Conservation (phyloP, 441 rosid species). For the Melastoma candidum region DNA sequence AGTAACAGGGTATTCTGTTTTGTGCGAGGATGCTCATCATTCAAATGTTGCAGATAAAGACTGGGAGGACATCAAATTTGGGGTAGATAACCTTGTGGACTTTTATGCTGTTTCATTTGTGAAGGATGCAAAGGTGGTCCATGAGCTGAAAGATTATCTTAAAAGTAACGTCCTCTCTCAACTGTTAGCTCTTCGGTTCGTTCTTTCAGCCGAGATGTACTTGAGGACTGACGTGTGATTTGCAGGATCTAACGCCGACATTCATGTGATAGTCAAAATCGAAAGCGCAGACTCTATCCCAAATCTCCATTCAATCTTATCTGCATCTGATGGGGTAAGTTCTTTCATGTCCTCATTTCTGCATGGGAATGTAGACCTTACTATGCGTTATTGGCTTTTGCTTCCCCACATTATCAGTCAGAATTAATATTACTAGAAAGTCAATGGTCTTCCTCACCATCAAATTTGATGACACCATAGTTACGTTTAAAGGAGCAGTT, state of each 20-base stretch:
- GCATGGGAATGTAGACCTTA: too few relatives aligned
- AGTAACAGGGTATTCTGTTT: too few relatives aligned
- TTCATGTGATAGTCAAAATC: constrained; percentile 72
- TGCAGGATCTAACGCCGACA: constrained; percentile 72
- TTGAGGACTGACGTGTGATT: constrained; percentile 15
- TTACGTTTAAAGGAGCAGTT: too few relatives aligned
- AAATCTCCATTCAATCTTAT: constrained; percentile 76
- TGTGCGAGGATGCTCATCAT: too few relatives aligned
- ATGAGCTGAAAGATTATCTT: constrained; percentile 77
- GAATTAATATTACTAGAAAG: too few relatives aligned
- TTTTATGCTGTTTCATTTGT: constrained; percentile 95
- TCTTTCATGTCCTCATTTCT: constrained; percentile 5
- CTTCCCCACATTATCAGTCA: too few relatives aligned
- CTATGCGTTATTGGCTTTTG: too few relatives aligned
- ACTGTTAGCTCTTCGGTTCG: background rate
- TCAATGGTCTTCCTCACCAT: too few relatives aligned
- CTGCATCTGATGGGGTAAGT: constrained; percentile 96
- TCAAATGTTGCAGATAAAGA: constrained; percentile 53
- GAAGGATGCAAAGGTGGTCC: constrained; percentile 91
- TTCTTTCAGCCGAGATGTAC: constrained; percentile 9
- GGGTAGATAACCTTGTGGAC: constrained; percentile 93
- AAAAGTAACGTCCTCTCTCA: constrained; percentile 29
- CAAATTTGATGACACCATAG: too few relatives aligned
- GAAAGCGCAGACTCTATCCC: constrained; percentile 96
- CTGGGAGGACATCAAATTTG: constrained; percentile 97